Conservation (phyloP, 805 yeast genomes). For the Candida schatavii region DNA sequence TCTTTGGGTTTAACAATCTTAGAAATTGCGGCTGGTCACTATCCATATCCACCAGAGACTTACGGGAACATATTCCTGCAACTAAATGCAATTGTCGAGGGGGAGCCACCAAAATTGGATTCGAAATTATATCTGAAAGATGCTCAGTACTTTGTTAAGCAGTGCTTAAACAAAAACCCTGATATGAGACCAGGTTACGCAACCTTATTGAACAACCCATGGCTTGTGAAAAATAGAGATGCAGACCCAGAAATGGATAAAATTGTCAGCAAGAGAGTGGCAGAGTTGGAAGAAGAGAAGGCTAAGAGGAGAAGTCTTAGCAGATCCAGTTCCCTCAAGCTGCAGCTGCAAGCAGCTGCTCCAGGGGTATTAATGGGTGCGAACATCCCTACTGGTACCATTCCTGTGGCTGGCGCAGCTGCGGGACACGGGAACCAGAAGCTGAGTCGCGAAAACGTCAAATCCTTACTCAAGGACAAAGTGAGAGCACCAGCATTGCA, state of each 20-base stretch:
- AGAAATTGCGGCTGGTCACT: constrained; percentile 86
- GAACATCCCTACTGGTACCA: not conserved
- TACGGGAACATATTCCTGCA: constrained; percentile 88
- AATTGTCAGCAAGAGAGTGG: constrained; percentile 22
- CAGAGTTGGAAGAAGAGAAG: constrained; percentile 15
- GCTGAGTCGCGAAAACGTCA: constrained; percentile 31
- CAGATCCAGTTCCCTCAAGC: constrained; percentile 14
- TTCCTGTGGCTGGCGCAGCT: not conserved
- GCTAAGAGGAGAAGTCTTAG: constrained; percentile 13
- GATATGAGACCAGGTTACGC: constrained; percentile 77
- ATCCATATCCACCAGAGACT: constrained; percentile 97
- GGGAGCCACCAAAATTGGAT: constrained; percentile 86
- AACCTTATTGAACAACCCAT: constrained; percentile 73
- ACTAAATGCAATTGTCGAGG: constrained; percentile 94
- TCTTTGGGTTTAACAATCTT: constrained; percentile 85
- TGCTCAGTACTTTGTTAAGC: constrained; percentile 77
- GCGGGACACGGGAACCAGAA: constrained; percentile 3
- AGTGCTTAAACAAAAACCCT: constrained; percentile 79
- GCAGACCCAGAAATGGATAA: constrained; percentile 29
- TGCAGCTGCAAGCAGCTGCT: not conserved
- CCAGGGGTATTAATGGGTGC: not conserved
- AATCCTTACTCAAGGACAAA: constrained; percentile 36
- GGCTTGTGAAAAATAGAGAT: constrained; percentile 60
- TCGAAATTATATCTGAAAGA: constrained; percentile 59
- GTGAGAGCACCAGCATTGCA: constrained; percentile 45